phyloP scores from a whole-genome alignment of 768 basidiomycete species.

The Baorangia bicolor region DNA sequence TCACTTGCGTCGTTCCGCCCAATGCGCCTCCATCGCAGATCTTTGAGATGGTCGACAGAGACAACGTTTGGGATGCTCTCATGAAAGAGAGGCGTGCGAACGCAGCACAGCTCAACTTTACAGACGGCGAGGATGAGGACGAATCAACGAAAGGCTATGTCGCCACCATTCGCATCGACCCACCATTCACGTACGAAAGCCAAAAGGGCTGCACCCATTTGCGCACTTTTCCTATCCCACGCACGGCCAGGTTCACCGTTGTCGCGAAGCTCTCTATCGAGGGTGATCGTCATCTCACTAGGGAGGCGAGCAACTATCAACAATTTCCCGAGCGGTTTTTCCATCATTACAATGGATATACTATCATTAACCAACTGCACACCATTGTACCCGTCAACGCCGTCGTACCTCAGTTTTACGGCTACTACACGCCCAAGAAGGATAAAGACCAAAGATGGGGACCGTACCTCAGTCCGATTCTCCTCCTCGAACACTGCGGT shows the following conservation, averaged over 20 bases:
- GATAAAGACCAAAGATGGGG: fast-evolving
- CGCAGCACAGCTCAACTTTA: not conserved
- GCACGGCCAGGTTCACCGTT: constrained; percentile 40
- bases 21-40: not conserved
- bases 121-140: not conserved
- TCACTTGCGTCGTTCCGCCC: constrained; percentile 9
- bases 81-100: not conserved
- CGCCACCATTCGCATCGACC: constrained; percentile 14
- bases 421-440: constrained; percentile 47
- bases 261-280: constrained; percentile 45
- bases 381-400: constrained; percentile 48
- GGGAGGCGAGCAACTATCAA: constrained; percentile 31
- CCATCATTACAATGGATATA: constrained; percentile 27
- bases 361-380: constrained; percentile 27
- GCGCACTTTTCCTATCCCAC: not conserved
- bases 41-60: not conserved
- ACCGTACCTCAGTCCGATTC: constrained; percentile 38
- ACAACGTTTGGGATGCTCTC: not conserved
- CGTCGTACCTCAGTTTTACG: constrained; percentile 63
- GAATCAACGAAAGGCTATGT: not conserved
- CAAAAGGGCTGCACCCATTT: constrained; percentile 10
- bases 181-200: constrained; percentile 12
- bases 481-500: constrained; percentile 51
- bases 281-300: constrained; percentile 37
- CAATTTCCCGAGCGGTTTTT: constrained; percentile 29